Base-by-base conservation (phyloP, 1,284 basidiomycete species). In the Ganoderma lingzhi region DNA sequence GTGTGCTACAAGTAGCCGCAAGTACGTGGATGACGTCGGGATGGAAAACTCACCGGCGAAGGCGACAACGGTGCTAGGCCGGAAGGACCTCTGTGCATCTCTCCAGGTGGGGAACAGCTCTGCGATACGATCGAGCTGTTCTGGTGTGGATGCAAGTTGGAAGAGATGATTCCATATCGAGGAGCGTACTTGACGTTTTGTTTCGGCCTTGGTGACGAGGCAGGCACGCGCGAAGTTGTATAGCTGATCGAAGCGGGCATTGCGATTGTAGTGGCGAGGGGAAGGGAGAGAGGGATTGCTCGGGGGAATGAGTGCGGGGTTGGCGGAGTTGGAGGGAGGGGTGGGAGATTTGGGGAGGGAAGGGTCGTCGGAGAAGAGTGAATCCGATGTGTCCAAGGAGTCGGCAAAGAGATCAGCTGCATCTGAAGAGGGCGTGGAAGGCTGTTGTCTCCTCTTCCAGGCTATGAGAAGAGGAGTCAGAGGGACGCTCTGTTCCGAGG, bases 131-230 rank as follows among this genome's bases (percentile, higher is more conserved):
- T 82, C 81, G 9, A 90, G 77, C 65, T 90, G 83, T 67, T 84
- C 84, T 51, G 80, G 73, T 15, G 80, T 83, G 63, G 77, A 82
- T 3, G 88, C 84, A 63, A 89, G 83, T 64, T 83, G 79, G 66
- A 89, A 80, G 28, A 90, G 81, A 62, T 85, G 83, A 30, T 81
- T 76, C 84, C 87, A 89, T 14, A 82, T 80, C 2, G 75, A 71
- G 48, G 76, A 74, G 59, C 80, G 78, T 8, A 80, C 71, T 65
- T 79, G 80, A 15, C 70, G 70, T 6, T 51, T 60, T 6, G 62
- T 60, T 35, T 71, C 70, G 23, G 56, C 44, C 67, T 75, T 70
- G 37, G 65, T 67, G 14, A 76, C 78, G 37, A 78, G 76, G 56
- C 74, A 75, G 23, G 74, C 68, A n/a, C 69, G 67, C 2, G 79